Evolutionary conservation across 2,329 filamentous ascomycete species (phyloP), one percentile per base, ranked within the genome.

Genomic region (Botrytis galanthina): DNA sequence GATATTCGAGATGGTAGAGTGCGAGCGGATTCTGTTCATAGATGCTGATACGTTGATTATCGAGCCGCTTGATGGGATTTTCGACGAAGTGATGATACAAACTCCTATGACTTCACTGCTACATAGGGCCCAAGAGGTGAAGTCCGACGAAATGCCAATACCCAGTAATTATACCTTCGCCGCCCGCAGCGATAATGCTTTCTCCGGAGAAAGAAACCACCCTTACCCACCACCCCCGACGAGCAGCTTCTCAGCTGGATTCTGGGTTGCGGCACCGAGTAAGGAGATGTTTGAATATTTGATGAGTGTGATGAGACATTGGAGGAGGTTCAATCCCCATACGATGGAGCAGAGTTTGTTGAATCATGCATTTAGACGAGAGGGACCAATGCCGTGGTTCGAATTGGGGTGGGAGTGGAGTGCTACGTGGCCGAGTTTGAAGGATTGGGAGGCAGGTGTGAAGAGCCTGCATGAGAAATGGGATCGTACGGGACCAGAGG

Each of bases 1-100:
- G 18, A 75, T 85, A 9, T 82, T 84, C 61, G 79, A 84, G 72
- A 79, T 83, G 79, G 82, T 80, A 6, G 76, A 85, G 69, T 85
- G 82, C 76, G 79, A 82, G 18, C 80, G 82, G 8, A 75, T 85
- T 39, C 79, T 84, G n/a, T 84, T 84, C 76, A 77, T 85, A 74
- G 84, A 86, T 74, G 81, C 83, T 37, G 84, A 86, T 75, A 83
- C 81, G 16, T 72, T 84, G 29, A 75, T 85, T 54, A 81, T 78
- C 5, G 73, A 76, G 4, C 80, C 77, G 0, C 76, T 85, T 18
- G 83, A 84, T 74, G 78, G 75, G 20, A 81, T 84, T 32, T 85
- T 85, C 75, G 77, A 81, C 35, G 81, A 82, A 22, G 73, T 75
- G 18, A 77, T 74, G 14, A 75, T 78, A 6, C 74, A 71, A 48